Conservation (phyloP, 1,284 basidiomycete species). For the Ustilago tritici region DNA sequence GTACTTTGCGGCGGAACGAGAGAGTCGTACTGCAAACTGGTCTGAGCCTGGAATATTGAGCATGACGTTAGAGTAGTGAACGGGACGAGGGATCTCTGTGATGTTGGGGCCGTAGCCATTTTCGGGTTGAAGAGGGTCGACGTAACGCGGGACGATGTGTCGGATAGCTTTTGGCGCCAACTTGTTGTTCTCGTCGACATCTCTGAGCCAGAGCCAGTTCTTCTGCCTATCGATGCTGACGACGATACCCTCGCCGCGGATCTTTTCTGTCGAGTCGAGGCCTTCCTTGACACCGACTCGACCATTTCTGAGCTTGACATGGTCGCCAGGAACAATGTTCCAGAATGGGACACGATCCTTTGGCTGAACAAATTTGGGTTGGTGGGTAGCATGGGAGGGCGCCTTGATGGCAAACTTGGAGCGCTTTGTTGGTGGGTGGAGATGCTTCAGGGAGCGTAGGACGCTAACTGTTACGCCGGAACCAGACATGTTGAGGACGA, state of each 20-base stretch:
- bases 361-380: slow-evolving; percentile 67
- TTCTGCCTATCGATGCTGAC: slow-evolving; percentile 60
- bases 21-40: slow-evolving; percentile 59
- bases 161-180: slow-evolving; percentile 61
- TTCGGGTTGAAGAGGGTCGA: slow-evolving; percentile 56
- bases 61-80: slow-evolving; percentile 69
- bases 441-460: slow-evolving; percentile 68
- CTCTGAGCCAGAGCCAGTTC: slow-evolving; percentile 65
- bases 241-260: slow-evolving; percentile 65
- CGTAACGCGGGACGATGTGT: slow-evolving; percentile 59
- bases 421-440: slow-evolving; percentile 60
- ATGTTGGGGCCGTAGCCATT: slow-evolving; percentile 64
- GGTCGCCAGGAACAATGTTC: slow-evolving; percentile 70
- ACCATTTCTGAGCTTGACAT: slow-evolving; percentile 68
- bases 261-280: slow-evolving; percentile 41
- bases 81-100: slow-evolving; percentile 58
- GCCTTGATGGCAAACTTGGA: slow-evolving; percentile 64
- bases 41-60: slow-evolving; percentile 66
- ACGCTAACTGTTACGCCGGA: slow-evolving; percentile 47
- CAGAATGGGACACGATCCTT: slow-evolving; percentile 70
- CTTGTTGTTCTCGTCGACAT: slow-evolving; percentile 60
- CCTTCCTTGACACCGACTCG: slow-evolving; percentile 53
- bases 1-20: slow-evolving; percentile 53
- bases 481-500: slow-evolving; percentile 25
- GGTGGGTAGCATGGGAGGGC: slow-evolving; percentile 65